These are phyloP conservation scores for Salix exigua DNA, from an alignment of 345 rosid species.

Conservation along the genomic window DNA sequence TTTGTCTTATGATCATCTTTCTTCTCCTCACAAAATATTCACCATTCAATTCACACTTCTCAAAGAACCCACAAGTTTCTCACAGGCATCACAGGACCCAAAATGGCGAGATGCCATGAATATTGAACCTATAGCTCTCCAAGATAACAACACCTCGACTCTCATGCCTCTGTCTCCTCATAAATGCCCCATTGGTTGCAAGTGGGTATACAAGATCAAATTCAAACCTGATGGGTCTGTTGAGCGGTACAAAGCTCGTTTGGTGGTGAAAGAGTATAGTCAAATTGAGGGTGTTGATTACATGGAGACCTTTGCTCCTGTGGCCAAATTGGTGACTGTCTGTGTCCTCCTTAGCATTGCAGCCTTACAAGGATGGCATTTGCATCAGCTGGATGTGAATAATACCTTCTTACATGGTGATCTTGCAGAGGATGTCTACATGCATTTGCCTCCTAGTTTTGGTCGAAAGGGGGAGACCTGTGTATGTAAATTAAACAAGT, in stretches of 20 bases:
- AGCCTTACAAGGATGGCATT: neutral
- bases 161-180: too few species aligned
- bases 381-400: neutral
- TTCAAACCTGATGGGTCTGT: fast-evolving
- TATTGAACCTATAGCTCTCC: neutral
- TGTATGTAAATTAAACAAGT: neutral
- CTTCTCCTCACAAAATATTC: neutral
- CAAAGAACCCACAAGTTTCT: neutral
- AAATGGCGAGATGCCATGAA: too few species aligned
- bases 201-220: too few species aligned
- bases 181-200: neutral
- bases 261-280: neutral
- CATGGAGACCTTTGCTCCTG: neutral
- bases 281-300: neutral
- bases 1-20: neutral
- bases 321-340: neutral
- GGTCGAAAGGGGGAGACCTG: neutral
- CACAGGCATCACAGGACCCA: neutral
- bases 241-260: fast-evolving
- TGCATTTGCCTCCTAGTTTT: neutral
- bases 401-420: too few species aligned
- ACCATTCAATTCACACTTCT: neutral
- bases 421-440: neutral
- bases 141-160: neutral
- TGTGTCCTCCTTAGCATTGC: too few species aligned